Evolutionary conservation across 768 basidiomycete genomes (phyloP).

Genomic region (Rhizopogon vesiculosus): DNA sequence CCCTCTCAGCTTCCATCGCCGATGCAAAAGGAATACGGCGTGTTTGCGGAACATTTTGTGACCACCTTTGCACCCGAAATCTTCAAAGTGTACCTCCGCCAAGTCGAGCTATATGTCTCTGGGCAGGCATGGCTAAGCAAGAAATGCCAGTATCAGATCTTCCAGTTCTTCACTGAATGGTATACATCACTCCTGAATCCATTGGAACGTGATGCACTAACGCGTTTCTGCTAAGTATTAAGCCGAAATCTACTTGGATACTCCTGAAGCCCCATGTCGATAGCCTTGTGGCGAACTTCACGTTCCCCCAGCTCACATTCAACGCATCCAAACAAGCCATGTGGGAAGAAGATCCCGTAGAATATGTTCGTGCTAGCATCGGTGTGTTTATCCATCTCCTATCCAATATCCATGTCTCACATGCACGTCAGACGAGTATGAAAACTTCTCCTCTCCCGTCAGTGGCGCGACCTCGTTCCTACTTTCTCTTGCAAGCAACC

Average conservation of each 20-base stretch:
- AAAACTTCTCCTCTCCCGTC: no score
- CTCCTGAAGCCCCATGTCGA: slow-evolving; percentile 84
- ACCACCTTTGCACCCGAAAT: slow-evolving; percentile 82
- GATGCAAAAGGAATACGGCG: slow-evolving; percentile 61
- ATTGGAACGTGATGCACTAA: slow-evolving; percentile 7
- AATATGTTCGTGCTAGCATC: slow-evolving; percentile 71
- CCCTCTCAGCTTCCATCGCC: slow-evolving; percentile 79
- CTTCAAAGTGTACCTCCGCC: slow-evolving; percentile 69
- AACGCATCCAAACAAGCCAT: slow-evolving; percentile 58
- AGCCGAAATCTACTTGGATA: slow-evolving; percentile 89
- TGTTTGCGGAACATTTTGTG: slow-evolving; percentile 77
- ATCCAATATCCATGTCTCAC: background rate
- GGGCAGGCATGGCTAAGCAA: slow-evolving; percentile 75
- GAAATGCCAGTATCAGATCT: slow-evolving; percentile 80
- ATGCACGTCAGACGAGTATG: slow-evolving; percentile 45
- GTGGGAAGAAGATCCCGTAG: slow-evolving; percentile 81
- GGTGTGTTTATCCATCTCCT: slow-evolving; percentile 39
- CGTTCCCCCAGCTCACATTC: slow-evolving; percentile 86
- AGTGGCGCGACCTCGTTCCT: no score
- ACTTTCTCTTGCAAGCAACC: slow-evolving; percentile 68
- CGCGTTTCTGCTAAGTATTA: slow-evolving; percentile 51
- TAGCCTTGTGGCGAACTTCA: slow-evolving; percentile 71
- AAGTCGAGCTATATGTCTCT: slow-evolving; percentile 63
- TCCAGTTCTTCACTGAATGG: slow-evolving; percentile 88
- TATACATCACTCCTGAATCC: slow-evolving; percentile 27